Evolutionary conservation across 1,139 yeast genomes (phyloP), one percentile per base, ranked within the genome.

Genomic region (Taphrina populina): DNA sequence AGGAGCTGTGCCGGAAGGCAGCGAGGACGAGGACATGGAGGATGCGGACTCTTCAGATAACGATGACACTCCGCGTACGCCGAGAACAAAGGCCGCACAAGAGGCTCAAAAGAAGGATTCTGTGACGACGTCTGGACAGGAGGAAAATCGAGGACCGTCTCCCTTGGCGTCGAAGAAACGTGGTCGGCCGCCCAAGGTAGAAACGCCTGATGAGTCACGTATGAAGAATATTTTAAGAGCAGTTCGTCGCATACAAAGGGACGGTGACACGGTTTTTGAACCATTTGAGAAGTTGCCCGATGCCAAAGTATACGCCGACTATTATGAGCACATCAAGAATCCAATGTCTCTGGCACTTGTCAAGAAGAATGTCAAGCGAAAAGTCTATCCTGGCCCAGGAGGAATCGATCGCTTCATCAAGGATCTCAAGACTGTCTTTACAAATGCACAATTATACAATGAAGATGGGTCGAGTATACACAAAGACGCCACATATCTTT

Each of bases 271-370:
- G 10, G 26, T 58, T 4, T 52, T 52, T 29, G 58, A 57, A 17
- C 76, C 78, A 58, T 90, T 90, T 70, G 97, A 92, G 62, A 82
- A 82, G 66, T 74, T 90, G 52, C 97, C 97, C 0, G 95, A 85
- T 67, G 73, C 75, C 24, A 79, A 81, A 63, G 74, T 74, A 45
- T 77, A 79, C 62, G 82, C 87, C 1, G 83, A 81, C 55, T 92
- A 86, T 69, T 86, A 84, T 68, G 73, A 75, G 55, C 71, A 77
- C 43, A 78, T 88, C 45, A 65, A 74, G 10, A 78, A 80, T 55
- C 96, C 97, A 4, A 81, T 92, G 58, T 83, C 92, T 37, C 77
- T 92, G 63, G 88, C 87, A 65, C 84, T 81, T 62, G 84, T 90
- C 60, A 79, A 87, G 66, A 81, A 85, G 65, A 84, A 85, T 65